Base-by-base conservation (phyloP, 345 rosid genomes). In the Psidium friedrichsthalianum region DNA sequence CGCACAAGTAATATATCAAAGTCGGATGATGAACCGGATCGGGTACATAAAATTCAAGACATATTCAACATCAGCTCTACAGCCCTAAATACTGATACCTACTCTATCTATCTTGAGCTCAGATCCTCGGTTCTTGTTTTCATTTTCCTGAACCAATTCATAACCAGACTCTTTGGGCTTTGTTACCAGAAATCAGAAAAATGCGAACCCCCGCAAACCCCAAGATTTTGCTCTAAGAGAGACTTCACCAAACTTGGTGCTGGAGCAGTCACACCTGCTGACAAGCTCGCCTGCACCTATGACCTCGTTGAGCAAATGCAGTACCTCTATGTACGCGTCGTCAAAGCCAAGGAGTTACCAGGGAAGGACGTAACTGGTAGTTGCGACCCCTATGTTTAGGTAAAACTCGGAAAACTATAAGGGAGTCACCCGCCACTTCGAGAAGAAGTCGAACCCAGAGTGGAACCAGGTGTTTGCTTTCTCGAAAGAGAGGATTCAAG, bases 301-400 rank as follows among this genome's bases (percentile, higher is more conserved):
- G 99, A 97, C 86, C 94, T 97, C 49, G 99, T 97, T 47, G 99
- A 97, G 90, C 99, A 97, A 89, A 97, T 97, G 99, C 96, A 95
- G 27, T 97, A 97, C 91, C 98, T 97, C 51, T 97, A 96, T 85
- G 98, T 97, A 61, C 95, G 91, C 54, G 98, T 96, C 13, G 93
- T 96, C 49, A 97, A 97, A 90, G 98, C 99, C 14, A 97, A 93
- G 88, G 99, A 96, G 14, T 87, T 97, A 86, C 98, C 98, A 0
- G 94, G 89, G 12, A 95, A 94, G 87, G 98, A 95, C 89, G 93
- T 93, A 6, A 95, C 94, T 3, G 98, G 99, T 80, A 91, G 96
- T 51, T 93, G 98, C 54, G 98, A 97, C 78, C 99, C 99, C 61
- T 96, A 94, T 74, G 98, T 95, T 51, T 98, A 97, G 90, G 98